Conservation (phyloP, 1,139 yeast genomes). For the Pichia terricola region DNA sequence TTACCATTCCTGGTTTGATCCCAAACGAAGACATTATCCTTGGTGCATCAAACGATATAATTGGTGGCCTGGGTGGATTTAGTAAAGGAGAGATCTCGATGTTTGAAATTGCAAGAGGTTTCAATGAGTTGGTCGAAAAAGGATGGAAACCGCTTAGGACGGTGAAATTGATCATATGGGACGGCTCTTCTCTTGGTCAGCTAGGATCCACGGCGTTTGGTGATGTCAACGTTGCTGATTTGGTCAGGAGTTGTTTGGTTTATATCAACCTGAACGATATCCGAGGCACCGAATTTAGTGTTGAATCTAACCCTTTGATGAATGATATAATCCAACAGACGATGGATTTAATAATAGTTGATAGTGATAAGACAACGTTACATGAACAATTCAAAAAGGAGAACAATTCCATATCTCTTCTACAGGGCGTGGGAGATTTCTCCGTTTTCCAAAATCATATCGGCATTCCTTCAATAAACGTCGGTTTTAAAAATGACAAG, state of each 20-base stretch:
- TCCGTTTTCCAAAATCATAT: conserved; percentile 39
- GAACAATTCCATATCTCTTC: conserved; percentile 21
- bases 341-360: conserved; percentile 29
- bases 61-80: conserved; percentile 37
- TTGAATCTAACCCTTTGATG: conserved; percentile 35
- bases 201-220: conserved; percentile 43
- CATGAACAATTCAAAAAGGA: conserved; percentile 29
- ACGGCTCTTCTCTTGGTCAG: conserved; percentile 37
- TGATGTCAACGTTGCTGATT: conserved; percentile 27
- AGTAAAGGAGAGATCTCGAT: conserved; percentile 35
- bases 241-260: conserved; percentile 29
- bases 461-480: conserved; percentile 39
- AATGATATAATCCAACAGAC: conserved; percentile 26
- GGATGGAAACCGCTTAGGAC: conserved; percentile 52
- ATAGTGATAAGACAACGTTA: conserved; percentile 18
- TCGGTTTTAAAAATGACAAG: conserved; percentile 30
- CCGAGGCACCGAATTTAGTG: conserved; percentile 31
- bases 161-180: conserved; percentile 43
- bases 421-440: conserved; percentile 31
- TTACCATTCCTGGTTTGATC: conserved; percentile 40
- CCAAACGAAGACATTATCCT: conserved; percentile 37
- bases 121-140: conserved; percentile 27
- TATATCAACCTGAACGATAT: conserved; percentile 40
- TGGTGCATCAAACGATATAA: conserved; percentile 39
- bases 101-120: conserved; percentile 37